These are phyloP conservation scores for Vitellaria paradoxa DNA, from an alignment of 179 eudicot species.

Conservation along the genomic window DNA sequence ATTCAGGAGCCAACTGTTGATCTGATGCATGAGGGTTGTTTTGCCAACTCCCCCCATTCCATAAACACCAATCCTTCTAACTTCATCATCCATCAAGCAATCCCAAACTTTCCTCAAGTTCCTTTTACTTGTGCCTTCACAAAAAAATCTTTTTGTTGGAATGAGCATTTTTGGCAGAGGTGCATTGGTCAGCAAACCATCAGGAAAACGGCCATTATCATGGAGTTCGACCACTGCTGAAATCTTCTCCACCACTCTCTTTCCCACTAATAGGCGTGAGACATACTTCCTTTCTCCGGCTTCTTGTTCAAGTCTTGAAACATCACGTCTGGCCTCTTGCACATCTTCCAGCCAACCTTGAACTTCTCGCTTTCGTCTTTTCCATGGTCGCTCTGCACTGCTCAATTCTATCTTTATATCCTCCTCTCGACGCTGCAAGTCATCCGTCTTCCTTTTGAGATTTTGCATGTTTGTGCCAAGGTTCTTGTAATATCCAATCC, in stretches of 20 bases:
- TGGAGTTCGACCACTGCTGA: not conserved
- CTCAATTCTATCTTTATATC: not conserved
- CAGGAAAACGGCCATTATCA: not conserved
- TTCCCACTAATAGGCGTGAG: not conserved
- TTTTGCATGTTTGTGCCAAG: not conserved
- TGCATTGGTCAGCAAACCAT: not conserved
- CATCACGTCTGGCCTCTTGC: not conserved
- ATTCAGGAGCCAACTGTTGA: not conserved
- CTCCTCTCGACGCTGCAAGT: not conserved
- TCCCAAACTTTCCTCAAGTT: not conserved
- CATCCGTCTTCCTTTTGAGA: not conserved
- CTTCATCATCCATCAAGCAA: not conserved
- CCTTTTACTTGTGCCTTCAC: not conserved
- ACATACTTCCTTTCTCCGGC: not conserved
- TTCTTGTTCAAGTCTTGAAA: not conserved
- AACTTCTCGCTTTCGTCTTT: not conserved
- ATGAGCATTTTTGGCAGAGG: not conserved
- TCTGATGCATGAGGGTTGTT: not conserved
- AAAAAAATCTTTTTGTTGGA: not conserved
- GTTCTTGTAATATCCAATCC: not conserved
- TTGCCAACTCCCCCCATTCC: no score
- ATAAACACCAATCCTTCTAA: not conserved
- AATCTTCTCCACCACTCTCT: not conserved
- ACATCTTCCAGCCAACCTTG: not conserved
- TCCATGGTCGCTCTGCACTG: not conserved